phyloP scores from a whole-genome alignment of 2,329 filamentous ascomycete genomes.

The Coniochaeta hoffmannii region DNA sequence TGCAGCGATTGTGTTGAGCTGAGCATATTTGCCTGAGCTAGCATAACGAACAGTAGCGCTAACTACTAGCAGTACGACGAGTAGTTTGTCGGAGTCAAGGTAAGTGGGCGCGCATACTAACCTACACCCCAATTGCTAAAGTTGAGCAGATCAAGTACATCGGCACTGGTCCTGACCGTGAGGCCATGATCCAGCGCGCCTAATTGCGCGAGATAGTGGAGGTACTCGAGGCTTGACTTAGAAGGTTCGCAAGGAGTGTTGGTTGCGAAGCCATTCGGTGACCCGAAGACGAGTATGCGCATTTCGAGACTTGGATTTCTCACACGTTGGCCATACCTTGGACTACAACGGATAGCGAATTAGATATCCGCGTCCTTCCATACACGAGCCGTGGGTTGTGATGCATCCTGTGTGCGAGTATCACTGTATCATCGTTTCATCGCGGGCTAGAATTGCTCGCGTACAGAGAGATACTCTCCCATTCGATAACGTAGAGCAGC shows the following conservation, averaged over 20 bases:
- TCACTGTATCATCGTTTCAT: conserved; percentile 3
- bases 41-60: background rate
- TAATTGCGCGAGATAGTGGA: conserved; percentile 5
- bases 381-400: conserved; percentile 3
- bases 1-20: conserved; percentile 54
- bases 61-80: conserved; percentile 40
- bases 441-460: background rate
- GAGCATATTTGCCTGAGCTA: background rate
- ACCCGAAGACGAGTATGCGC: background rate
- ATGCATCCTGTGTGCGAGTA: conserved; percentile 5
- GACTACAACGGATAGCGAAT: background rate
- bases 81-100: conserved; percentile 53
- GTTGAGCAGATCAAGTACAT: conserved; percentile 46
- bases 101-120: conserved; percentile 12
- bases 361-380: background rate
- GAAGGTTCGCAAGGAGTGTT: conserved; percentile 8
- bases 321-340: background rate
- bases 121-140: conserved; percentile 13
- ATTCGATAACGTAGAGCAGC: background rate
- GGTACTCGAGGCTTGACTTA: conserved; percentile 6
- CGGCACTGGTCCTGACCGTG: conserved; percentile 57
- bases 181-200: conserved; percentile 47
- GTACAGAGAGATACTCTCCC: background rate
- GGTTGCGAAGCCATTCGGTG: conserved; percentile 5
- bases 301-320: conserved; percentile 1